Evolutionary conservation across 208 protist species (phyloP).

Genomic region (Trypanosoma platydactyli): DNA sequence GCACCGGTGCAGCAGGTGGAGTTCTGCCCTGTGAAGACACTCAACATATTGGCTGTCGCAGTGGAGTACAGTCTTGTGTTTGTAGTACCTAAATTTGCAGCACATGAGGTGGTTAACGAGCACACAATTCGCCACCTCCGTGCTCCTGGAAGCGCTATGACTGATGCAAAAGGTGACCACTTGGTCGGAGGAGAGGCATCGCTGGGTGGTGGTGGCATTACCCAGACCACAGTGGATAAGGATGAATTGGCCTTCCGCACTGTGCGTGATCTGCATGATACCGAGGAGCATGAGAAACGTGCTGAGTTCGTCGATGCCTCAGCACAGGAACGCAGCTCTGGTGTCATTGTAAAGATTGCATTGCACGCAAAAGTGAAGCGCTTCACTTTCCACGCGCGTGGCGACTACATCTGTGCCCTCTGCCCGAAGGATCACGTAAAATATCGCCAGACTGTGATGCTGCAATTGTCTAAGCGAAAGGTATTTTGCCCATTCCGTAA

Average conservation of each 20-base stretch:
- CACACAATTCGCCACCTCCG: conserved; percentile 87
- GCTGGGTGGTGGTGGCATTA: conserved; percentile 72
- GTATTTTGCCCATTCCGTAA: conserved; percentile 93
- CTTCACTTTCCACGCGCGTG: conserved; percentile 86
- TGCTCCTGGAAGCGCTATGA: conserved; percentile 49
- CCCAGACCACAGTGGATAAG: conserved; percentile 75
- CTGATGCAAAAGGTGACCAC: conserved; percentile 11
- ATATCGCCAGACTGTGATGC: conserved; percentile 92
- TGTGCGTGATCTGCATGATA: conserved; percentile 79
- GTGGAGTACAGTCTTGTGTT: conserved; percentile 91
- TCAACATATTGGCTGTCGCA: conserved; percentile 90
- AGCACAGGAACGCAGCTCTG: conserved; percentile 69
- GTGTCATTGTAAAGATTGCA: conserved; percentile 88
- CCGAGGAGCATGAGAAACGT: conserved; percentile 85
- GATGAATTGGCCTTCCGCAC: conserved; percentile 78
- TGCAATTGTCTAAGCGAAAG: conserved; percentile 92
- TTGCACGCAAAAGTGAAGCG: conserved; percentile 90
- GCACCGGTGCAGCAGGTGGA: conserved; percentile 91
- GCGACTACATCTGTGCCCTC: conserved; percentile 91
- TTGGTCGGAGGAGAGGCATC: conserved; percentile 52
- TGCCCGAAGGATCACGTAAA: conserved; percentile 93
- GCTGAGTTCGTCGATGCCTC: conserved; percentile 86
- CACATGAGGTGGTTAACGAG: conserved; percentile 82
- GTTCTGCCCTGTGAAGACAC: conserved; percentile 92
- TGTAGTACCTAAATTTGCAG: conserved; percentile 84